Percentiles rank a stretch among this genome's conserved stretches.
Conservation (phyloP, 2,329 filamentous ascomycete genomes). For the Colletotrichum theobromicola region DNA sequence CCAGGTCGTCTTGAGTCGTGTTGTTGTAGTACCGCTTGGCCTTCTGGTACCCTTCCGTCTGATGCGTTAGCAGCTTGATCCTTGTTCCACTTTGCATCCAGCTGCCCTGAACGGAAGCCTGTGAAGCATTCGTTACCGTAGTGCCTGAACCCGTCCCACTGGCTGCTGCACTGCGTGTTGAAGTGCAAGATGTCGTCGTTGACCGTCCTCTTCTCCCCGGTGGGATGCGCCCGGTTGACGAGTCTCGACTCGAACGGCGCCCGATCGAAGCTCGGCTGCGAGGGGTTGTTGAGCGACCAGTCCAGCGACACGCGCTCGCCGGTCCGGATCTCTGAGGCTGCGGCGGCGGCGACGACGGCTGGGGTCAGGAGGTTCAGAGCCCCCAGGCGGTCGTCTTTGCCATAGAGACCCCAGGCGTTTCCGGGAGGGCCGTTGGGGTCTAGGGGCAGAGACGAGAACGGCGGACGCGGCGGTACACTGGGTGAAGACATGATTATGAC, state of each 20-base stretch:
- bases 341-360: slow-evolving; percentile 34
- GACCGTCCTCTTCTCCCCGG: slow-evolving; percentile 30
- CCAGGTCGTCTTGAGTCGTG: slow-evolving; percentile 46
- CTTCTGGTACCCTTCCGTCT: slow-evolving; percentile 34
- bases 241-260: slow-evolving; percentile 33
- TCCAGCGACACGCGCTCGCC: slow-evolving; percentile 36
- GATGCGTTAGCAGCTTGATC: background rate
- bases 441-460: slow-evolving; percentile 46
- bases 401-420: slow-evolving; percentile 64
- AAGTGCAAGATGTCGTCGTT: slow-evolving; percentile 38
- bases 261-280: slow-evolving; percentile 36
- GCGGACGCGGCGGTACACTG: background rate
- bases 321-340: slow-evolving; percentile 24
- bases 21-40: slow-evolving; percentile 38
- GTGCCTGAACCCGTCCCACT: slow-evolving; percentile 45
- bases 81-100: background rate
- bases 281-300: slow-evolving; percentile 36
- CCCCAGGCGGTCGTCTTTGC: slow-evolving; percentile 54
- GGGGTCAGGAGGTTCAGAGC: slow-evolving; percentile 61
- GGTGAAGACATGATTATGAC: background rate
- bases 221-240: slow-evolving; percentile 41
- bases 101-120: too few species aligned
- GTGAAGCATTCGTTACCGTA: slow-evolving; percentile 27
- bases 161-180: slow-evolving; percentile 42
- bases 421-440: slow-evolving; percentile 52